phyloP scores from a whole-genome alignment of 495 filamentous ascomycete genomes.

The Endocarpon pusillum region DNA sequence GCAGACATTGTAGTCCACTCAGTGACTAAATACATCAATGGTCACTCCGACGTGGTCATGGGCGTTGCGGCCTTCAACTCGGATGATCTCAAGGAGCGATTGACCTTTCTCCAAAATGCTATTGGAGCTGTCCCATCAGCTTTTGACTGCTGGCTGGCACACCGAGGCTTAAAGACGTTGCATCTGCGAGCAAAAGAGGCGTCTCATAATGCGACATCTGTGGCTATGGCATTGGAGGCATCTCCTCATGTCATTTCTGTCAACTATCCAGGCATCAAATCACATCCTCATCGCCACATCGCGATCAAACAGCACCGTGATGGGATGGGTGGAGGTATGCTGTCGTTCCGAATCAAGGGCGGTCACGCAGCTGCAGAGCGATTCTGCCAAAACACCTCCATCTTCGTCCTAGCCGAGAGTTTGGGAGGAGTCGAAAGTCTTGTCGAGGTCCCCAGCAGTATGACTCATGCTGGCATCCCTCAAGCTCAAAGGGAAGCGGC shows the following conservation, averaged over 20 bases:
- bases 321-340: conserved; percentile 93
- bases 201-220: conserved; percentile 56
- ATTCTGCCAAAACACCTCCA: conserved; percentile 76
- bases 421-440: conserved; percentile 86
- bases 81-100: conserved; percentile 51
- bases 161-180: conserved; percentile 91
- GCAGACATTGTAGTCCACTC: conserved; percentile 97
- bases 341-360: conserved; percentile 85
- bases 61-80: conserved; percentile 92
- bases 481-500: conserved; percentile 74
- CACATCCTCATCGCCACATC: conserved; percentile 72
- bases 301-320: conserved; percentile 81
- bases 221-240: conserved; percentile 59
- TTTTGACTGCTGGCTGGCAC: conserved; percentile 98
- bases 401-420: conserved; percentile 89
- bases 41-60: conserved; percentile 96
- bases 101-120: conserved; percentile 90
- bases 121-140: conserved; percentile 87
- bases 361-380: conserved; percentile 73
- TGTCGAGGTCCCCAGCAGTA: conserved; percentile 77
- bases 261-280: conserved; percentile 85
- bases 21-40: conserved; percentile 99
- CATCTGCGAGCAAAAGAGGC: conserved; percentile 83
- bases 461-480: conserved; percentile 96
- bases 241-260: conserved; percentile 74